phyloP scores from a whole-genome alignment of 805 yeast species.

The Suhomyces sp. region DNA sequence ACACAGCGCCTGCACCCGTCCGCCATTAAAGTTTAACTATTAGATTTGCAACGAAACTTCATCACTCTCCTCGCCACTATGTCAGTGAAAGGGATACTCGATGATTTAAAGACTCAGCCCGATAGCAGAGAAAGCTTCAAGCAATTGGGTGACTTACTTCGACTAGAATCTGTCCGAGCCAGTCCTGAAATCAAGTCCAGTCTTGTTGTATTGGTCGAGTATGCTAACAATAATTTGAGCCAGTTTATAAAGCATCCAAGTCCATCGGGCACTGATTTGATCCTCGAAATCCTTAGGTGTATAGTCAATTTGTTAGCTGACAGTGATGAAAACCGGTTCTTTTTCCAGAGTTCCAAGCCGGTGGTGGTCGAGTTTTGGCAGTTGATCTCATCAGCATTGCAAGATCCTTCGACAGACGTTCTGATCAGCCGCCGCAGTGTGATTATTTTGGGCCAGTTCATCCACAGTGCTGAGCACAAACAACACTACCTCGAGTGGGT shows the following conservation, averaged over 20 bases:
- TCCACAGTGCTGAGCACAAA: constrained; percentile 22
- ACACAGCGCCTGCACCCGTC: background rate
- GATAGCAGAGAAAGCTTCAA: background rate
- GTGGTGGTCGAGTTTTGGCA: constrained; percentile 18
- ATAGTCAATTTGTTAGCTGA: constrained; percentile 37
- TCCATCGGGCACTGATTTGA: background rate
- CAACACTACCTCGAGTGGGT: constrained; percentile 15
- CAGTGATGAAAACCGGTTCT: constrained; percentile 22
- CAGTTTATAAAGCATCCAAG: background rate
- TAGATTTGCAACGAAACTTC: background rate
- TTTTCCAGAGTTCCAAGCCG: background rate
- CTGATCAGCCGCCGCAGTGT: constrained; percentile 11
- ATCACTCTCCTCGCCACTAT: background rate
- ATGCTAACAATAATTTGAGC: constrained; percentile 4
- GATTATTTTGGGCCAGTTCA: constrained; percentile 32
- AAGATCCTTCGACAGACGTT: background rate
- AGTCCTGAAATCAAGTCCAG: constrained; percentile 1
- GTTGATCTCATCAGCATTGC: background rate
- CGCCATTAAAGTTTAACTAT: background rate
- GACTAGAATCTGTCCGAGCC: constrained; percentile 6
- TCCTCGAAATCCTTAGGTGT: constrained; percentile 24
- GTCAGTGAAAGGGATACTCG: constrained; percentile 2
- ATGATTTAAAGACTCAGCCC: background rate
- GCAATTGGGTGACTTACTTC: constrained; percentile 8
- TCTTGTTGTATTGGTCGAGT: constrained; percentile 2